Evolutionary conservation across 768 basidiomycete species (phyloP), one percentile per base, ranked within the genome.

Genomic region (Boletus tylopilopsis): DNA sequence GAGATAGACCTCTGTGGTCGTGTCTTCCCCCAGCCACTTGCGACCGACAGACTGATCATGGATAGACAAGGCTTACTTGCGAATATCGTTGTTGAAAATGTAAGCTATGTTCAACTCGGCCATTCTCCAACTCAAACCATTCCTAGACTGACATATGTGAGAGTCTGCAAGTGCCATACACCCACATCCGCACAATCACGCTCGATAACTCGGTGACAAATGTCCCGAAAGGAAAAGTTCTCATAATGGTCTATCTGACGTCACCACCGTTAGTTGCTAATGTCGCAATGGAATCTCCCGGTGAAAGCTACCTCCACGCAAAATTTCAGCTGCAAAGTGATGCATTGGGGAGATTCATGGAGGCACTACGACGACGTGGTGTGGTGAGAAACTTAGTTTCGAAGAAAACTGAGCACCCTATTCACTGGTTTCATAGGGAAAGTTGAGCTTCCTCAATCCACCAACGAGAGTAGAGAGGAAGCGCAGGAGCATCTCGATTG

Each of bases 1-100:
- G 63, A 72, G 37, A 70, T 83, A 50, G 51, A 56, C 9, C 61
- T 76, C 10, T 69, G 71, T 47, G 71, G 64, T 27, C 51, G 42
- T 27, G 46, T 62, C 25, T 70, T 69, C 35, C 69, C 65, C 21
- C 68, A 68, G 45, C 56, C 70, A 34, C 71, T 72, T 42, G 59
- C 63, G 2, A 62, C 73, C 0, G 76, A 79, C 48, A 70, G 76
- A 24, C 53, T 85, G 40, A 79, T 78, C 55, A 60, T 81, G 42
- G 83, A 86, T 51, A 71, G 68, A 23, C 71, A 64, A 39, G 70
- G 67, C 4, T 75, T 86, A 51, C 59, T 80, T n/a, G 76, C 67
- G 2, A 84, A 81, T 51, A 66, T 84, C 19, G 64, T 69, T 10
- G 42, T 36, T 25, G 56, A 57, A 33, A 54, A 60, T 42, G 64